Evolutionary conservation across 345 rosid species (phyloP), one percentile per base, ranked within the genome.

Genomic region (Erodium maritimum): DNA sequence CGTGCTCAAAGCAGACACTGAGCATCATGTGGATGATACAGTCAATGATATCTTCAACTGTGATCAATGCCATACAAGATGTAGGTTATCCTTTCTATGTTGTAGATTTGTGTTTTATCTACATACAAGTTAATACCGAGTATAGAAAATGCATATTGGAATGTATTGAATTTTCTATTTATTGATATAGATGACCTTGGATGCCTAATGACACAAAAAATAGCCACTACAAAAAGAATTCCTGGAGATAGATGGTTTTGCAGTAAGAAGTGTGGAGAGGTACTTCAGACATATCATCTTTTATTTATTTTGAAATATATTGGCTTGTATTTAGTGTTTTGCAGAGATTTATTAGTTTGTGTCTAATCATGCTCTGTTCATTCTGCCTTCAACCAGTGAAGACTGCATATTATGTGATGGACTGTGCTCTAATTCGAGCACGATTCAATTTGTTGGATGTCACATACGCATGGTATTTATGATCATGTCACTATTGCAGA

Each of bases 31-130:
- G 12, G 57, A 54, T 3, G 56, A 62, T 45, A 62, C 17, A 10
- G 48, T 42, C 48, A 29, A 61, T 17, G 48, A 37, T 59, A 24
- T 67, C 58, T 63, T 61, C 57, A 60, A 10, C 52, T 91, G 97
- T 70, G 63, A 71, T 22, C 91, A 82, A 19, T 88, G 96, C 48
- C 74, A 77, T 59, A 74, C 19, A 23, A 78, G 74, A 66, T 91
- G 77, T 78, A 59, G 60, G 65, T 23, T 33, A 5, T 7, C 17
- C 21, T 10, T 45, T 25, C 24, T 25, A 1, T 14, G 9, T n/a
- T 8, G 18, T 13, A 23, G 46, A 29, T 57, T 19, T 57, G 3
- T 20, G 14, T 57, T 1, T 24, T n/a, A n/a, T n/a, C 12, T 8
- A 37, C 33, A 19, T 18, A 56, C 1, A 21, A 21, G 2, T 23